phyloP scores from a whole-genome alignment of 805 yeast species.

The Pichia eremophila region DNA sequence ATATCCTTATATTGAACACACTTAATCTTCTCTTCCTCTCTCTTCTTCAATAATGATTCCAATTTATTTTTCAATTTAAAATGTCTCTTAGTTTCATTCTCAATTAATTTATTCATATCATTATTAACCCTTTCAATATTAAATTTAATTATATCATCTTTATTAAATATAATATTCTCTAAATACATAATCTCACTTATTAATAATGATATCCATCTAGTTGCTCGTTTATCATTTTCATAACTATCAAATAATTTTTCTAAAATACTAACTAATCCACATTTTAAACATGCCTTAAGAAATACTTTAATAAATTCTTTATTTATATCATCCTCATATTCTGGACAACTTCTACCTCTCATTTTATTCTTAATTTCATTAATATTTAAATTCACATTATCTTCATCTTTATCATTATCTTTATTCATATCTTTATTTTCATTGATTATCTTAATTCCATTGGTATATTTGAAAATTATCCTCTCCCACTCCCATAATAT shows the following conservation, averaged over 20 bases:
- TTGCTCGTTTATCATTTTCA: constrained; percentile 32
- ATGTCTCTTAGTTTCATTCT: constrained; percentile 20
- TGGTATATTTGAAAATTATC: background rate
- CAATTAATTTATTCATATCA: constrained; percentile 20
- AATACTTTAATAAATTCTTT: constrained; percentile 64
- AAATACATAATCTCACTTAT: constrained; percentile 52
- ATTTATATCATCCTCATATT: constrained; percentile 34
- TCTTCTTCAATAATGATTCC: background rate
- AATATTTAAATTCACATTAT: background rate
- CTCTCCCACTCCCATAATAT: constrained; percentile 8
- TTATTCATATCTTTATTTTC: constrained; percentile 16
- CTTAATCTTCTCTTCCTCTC: background rate
- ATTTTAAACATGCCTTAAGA: constrained; percentile 42
- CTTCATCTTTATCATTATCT: constrained; percentile 3
- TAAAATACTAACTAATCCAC: constrained; percentile 44
- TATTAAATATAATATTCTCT: constrained; percentile 32
- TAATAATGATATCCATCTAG: constrained; percentile 53
- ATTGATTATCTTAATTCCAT: background rate
- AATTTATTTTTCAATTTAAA: constrained; percentile 7
- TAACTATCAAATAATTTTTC: constrained; percentile 25
- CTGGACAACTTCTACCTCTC: constrained; percentile 21
- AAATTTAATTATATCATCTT: constrained; percentile 22
- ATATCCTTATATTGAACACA: background rate
- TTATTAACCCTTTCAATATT: constrained; percentile 18
- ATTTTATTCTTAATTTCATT: constrained; percentile 6